Base-by-base conservation (phyloP, 805 yeast species). In the Pichia scutulata region DNA sequence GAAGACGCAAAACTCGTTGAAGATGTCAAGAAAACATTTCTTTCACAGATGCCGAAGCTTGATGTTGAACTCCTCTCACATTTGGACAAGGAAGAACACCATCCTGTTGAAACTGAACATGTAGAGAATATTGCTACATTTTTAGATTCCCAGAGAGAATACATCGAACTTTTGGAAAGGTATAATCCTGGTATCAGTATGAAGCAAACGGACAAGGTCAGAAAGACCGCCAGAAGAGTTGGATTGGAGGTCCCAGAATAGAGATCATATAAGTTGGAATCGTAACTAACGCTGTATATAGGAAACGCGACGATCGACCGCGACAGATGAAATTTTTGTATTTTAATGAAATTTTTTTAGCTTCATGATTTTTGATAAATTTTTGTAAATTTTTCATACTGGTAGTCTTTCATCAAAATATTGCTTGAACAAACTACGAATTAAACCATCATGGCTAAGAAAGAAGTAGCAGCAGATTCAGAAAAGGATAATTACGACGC, bases 121-220 rank as follows among this genome's bases (percentile, higher is more conserved):
- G 66, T 84, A 44, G 57, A 63, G n/a, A 89, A 86, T 60, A 74
- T 86, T 14, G 70, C 78, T 5, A 69, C 74, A 10, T 92, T 80
- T 62, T 69, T 92, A 48, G 72, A 74, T 47, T 79, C 83, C 54
- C 97, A 92, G 66, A 73, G 93, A 55, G 79, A 74, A 13, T 92
- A 89, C 68, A 81, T 80, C 53, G 90, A 83, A 56, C 73, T 92
- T 44, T 71, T 90, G 42, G 93, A 86, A 57, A 76, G 95, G 57
- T 93, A 92, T 67, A 88, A 90, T 60, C 92, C 95, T 3, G 93
- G 96, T 2, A 72, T 84, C 53, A 79, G 79, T 24, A 78, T 85
- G 80, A 76, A 81, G 24, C 95, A 86, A 60, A 77, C 77, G 47
- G 97, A 92, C 53, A 81, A 84, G 50, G 82, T 92, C 25, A 74